Conservation (phyloP, 352 stramenopile species). For the Phytophthora ramorum region DNA sequence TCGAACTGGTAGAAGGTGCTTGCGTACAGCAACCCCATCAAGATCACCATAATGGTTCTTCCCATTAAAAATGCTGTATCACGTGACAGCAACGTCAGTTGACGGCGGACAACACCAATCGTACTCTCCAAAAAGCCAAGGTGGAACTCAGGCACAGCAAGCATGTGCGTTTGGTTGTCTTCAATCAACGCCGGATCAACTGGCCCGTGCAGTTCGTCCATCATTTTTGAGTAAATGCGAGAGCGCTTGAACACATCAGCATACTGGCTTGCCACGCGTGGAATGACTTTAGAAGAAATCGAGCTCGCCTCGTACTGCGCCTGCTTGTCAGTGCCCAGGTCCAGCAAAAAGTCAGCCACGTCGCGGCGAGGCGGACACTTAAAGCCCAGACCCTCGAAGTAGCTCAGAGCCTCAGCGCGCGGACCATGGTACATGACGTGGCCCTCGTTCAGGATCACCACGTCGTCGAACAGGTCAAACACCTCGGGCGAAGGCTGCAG, state of each 20-base stretch:
- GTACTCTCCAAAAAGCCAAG: slow-evolving; percentile 37
- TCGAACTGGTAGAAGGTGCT: slow-evolving; percentile 53
- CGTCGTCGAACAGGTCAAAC: slow-evolving; percentile 93
- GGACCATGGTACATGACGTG: slow-evolving; percentile 89
- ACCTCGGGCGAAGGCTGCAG: slow-evolving; percentile 93
- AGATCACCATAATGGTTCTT: slow-evolving; percentile 36
- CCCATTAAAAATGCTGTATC: slow-evolving; percentile 41
- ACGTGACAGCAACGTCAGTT: slow-evolving; percentile 40
- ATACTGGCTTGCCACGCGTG: slow-evolving; percentile 34
- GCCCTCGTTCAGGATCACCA: slow-evolving; percentile 93
- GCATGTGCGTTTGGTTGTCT: slow-evolving; percentile 77
- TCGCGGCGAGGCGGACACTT: slow-evolving; percentile 67
- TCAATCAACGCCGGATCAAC: slow-evolving; percentile 11
- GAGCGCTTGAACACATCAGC: slow-evolving; percentile 28
- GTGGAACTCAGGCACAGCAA: slow-evolving; percentile 49
- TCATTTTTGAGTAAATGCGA: slow-evolving; percentile 15
- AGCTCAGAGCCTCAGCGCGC: slow-evolving; percentile 63
- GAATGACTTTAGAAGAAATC: neutral
- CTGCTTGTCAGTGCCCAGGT: slow-evolving; percentile 54
- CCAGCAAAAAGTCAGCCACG: slow-evolving; percentile 91
- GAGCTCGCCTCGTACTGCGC: slow-evolving; percentile 34
- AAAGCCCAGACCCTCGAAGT: slow-evolving; percentile 85
- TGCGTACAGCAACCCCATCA: slow-evolving; percentile 52
- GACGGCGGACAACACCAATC: slow-evolving; percentile 35
- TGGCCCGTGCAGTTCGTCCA: slow-evolving; percentile 18